These are phyloP conservation scores for Rubia tinctorum DNA, from an alignment of 305 asterid genomes.

Conservation along the genomic window DNA sequence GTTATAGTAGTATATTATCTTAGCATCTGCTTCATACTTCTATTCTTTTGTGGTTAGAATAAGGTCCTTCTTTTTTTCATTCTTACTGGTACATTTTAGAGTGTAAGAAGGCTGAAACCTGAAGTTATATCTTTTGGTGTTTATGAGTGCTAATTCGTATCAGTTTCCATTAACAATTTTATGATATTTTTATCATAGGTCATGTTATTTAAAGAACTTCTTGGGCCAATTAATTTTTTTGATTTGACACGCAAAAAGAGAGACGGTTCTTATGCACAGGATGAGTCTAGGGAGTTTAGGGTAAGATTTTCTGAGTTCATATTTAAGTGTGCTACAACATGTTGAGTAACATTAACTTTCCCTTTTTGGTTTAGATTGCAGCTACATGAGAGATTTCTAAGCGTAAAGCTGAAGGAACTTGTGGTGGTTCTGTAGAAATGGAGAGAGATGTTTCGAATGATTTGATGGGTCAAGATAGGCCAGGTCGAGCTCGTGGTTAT, in stretches of 20 bases:
- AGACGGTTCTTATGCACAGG: neutral
- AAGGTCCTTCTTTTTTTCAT: neutral
- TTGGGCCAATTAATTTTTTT: neutral
- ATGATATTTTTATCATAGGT: too few relatives aligned
- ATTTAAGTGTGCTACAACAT: neutral
- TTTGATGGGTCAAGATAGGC: neutral
- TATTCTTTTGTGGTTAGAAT: neutral
- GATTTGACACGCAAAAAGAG: neutral
- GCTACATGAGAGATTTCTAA: neutral
- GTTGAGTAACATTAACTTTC: neutral
- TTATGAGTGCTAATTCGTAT: too few relatives aligned
- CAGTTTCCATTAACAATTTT: too few relatives aligned
- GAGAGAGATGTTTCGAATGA: neutral
- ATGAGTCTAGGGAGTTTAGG: neutral
- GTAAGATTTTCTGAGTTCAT: neutral
- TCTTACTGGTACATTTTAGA: neutral
- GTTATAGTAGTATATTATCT: neutral
- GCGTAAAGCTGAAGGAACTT: neutral
- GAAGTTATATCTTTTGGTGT: too few relatives aligned
- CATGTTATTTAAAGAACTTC: too few relatives aligned
- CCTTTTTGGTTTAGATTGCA: neutral
- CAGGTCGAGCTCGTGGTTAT: neutral
- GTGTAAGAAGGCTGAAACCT: too few relatives aligned
- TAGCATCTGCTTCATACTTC: neutral
- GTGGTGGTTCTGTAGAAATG: neutral